Evolutionary conservation across 1,139 yeast genomes (phyloP).

Genomic region (Blastobotrys proliferans): DNA sequence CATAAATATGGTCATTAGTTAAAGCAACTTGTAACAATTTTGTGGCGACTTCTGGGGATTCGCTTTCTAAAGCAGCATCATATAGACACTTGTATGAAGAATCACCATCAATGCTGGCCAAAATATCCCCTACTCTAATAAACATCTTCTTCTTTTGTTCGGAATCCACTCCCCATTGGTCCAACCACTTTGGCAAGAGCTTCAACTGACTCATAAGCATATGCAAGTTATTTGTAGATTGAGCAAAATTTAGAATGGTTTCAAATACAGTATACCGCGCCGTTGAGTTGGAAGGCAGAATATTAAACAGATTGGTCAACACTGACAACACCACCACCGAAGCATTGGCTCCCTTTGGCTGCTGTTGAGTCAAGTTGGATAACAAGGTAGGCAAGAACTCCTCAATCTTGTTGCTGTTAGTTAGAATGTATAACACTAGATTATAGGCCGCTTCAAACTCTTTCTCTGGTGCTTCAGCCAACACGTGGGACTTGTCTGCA

Average conservation of each 20-base stretch:
- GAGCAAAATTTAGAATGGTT: conserved; percentile 35
- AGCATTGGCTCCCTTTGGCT: conserved; percentile 30
- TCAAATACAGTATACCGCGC: conserved; percentile 34
- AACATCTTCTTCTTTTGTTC: conserved; percentile 30
- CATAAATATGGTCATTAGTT: conserved; percentile 29
- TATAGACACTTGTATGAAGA: conserved; percentile 30
- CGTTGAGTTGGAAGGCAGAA: conserved; percentile 33
- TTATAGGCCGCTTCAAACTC: conserved; percentile 43
- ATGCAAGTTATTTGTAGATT: conserved; percentile 31
- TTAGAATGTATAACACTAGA: conserved; percentile 37
- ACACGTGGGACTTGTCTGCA: conserved; percentile 32
- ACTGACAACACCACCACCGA: conserved; percentile 35
- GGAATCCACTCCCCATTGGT: conserved; percentile 34
- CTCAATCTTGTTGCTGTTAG: conserved; percentile 33
- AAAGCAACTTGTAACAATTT: conserved; percentile 31
- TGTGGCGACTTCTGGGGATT: conserved; percentile 24
- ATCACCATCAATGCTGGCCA: conserved; percentile 26
- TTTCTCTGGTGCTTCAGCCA: conserved; percentile 35
- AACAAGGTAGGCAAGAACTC: conserved; percentile 34
- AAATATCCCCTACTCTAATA: conserved; percentile 28
- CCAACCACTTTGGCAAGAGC: conserved; percentile 38
- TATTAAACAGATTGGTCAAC: conserved; percentile 40
- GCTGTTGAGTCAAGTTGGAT: conserved; percentile 29
- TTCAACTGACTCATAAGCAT: conserved; percentile 37
- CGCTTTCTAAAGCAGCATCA: conserved; percentile 28